Percentiles rank a stretch among this genome's conserved stretches.
Conservation (phyloP, 768 basidiomycete genomes). For the Amanita molliuscula region DNA sequence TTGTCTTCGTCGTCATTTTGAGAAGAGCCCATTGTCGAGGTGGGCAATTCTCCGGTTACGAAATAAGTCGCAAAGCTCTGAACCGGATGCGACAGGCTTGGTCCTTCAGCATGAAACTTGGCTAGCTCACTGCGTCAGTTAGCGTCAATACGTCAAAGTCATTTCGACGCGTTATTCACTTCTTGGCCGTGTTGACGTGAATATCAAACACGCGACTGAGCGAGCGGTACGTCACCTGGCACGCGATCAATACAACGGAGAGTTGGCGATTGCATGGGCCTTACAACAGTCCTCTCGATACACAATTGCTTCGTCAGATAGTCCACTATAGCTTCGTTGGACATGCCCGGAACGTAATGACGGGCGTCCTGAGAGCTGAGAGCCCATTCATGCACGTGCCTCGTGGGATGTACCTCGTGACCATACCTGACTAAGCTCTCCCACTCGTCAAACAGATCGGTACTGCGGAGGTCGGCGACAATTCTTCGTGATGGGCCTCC, state of each 20-base stretch:
- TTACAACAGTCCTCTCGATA: slow-evolving; percentile 39
- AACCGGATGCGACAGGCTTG: slow-evolving; percentile 26
- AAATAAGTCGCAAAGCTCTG: slow-evolving; percentile 56
- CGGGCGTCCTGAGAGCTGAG: background rate
- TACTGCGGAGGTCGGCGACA: too few relatives aligned
- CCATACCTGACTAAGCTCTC: too few relatives aligned
- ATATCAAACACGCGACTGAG: slow-evolving; percentile 62
- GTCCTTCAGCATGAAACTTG: slow-evolving; percentile 38
- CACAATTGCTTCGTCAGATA: slow-evolving; percentile 41
- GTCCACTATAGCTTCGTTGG: slow-evolving; percentile 30
- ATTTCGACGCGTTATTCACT: slow-evolving; percentile 29
- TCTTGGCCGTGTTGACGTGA: slow-evolving; percentile 73
- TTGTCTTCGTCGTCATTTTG: slow-evolving; percentile 19
- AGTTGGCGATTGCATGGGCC: slow-evolving; percentile 7
- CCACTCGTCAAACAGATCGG: too few relatives aligned
- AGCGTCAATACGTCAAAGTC: background rate
- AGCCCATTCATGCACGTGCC: background rate
- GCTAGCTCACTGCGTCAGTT: slow-evolving; percentile 46
- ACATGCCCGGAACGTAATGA: slow-evolving; percentile 20
- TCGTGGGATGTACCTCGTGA: background rate
- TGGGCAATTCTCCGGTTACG: slow-evolving; percentile 42
- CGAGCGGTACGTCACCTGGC: slow-evolving; percentile 70
- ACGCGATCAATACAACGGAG: background rate
- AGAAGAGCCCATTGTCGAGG: slow-evolving; percentile 1
- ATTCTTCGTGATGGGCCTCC: too few relatives aligned